Percentiles rank a stretch among this genome's conserved stretches.
These are phyloP conservation scores for Stropharia rugosoannulata DNA, from an alignment of 768 basidiomycete species.

Conservation along the genomic window DNA sequence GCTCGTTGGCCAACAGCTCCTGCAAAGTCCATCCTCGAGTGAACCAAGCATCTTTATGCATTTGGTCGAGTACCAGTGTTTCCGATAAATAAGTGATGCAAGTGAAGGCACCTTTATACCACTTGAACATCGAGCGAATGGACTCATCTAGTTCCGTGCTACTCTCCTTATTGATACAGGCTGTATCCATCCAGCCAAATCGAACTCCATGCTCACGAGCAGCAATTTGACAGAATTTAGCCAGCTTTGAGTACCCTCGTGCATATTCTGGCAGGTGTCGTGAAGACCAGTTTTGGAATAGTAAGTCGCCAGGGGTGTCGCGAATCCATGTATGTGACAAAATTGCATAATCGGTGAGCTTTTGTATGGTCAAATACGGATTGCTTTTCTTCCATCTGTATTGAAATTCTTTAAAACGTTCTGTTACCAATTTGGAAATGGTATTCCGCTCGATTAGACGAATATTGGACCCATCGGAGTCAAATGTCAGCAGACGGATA, in stretches of 20 bases:
- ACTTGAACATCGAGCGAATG: conserved; percentile 8
- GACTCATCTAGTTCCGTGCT: conserved; percentile 8
- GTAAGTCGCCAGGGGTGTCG: not conserved
- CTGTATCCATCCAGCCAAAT: not conserved
- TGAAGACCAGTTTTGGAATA: not conserved
- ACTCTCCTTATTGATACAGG: conserved; percentile 6
- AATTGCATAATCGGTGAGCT: not conserved
- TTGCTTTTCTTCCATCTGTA: too few relatives aligned
- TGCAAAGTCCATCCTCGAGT: conserved; percentile 4
- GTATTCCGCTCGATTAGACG: not conserved
- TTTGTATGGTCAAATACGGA: too few relatives aligned
- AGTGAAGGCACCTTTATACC: not conserved
- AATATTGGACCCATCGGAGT: not conserved
- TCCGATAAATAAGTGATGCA: conserved; percentile 5
- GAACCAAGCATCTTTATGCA: not conserved
- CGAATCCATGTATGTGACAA: conserved; percentile 3
- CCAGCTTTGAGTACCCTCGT: conserved; percentile 1
- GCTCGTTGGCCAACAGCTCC: not conserved
- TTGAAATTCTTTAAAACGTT: not conserved
- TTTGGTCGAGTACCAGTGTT: not conserved
- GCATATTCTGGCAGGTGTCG: not conserved
- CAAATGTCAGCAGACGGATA: not conserved
- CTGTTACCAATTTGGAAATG: not conserved
- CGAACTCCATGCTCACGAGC: too few relatives aligned
- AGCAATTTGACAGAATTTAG: too few relatives aligned